Base-by-base conservation (phyloP, 164 flowering plant species). In the Chimonanthus praecox region DNA sequence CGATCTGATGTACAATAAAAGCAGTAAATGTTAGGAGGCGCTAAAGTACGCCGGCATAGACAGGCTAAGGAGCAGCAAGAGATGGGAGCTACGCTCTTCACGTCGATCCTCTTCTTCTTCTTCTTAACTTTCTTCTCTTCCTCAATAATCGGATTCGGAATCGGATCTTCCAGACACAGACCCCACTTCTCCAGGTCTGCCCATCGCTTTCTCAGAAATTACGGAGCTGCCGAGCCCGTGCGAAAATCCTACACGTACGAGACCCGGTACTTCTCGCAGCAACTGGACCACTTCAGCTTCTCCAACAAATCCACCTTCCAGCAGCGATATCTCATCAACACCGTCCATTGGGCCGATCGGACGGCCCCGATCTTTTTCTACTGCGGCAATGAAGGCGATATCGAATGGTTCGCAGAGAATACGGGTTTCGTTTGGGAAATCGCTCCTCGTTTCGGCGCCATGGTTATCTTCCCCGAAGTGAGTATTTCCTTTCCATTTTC, bases 341-440 rank as follows among this genome's bases (percentile, higher is more conserved):
- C 81, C 49, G 84, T 86, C 11, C 83, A 90, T 81, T 94, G 97
- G 97, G 11, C 60, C 33, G 97, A 96, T 2, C 78, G 91, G 21
- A 49, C 68, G 75, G 92, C 84, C 0, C 97, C 98, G 6, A 90
- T 94, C 76, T 94, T 94, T 85, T 72, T 94, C 67, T 91, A 92
- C 83, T 90, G 95, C 69, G 98, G 98, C 33, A 92, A 92, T 50
- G 97, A 94, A 81, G 95, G 98, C 3, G 92, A 89, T 71, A 92
- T 92, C 79, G 97, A 86, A 63, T 92, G 98, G 97, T 91, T 94
- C 76, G 97, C 97, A 3, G 82, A 71, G 10, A 91, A 90, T 75
- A 85, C 97, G 13, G 98, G 98, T 18, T 91, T 94, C 64, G 83
- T 94, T 47, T 94, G 98, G 98, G 98, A 94, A n/a, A 81, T 90